Evolutionary conservation across 495 filamentous ascomycete genomes (phyloP).

Genomic region (Penicillium fimorum): DNA sequence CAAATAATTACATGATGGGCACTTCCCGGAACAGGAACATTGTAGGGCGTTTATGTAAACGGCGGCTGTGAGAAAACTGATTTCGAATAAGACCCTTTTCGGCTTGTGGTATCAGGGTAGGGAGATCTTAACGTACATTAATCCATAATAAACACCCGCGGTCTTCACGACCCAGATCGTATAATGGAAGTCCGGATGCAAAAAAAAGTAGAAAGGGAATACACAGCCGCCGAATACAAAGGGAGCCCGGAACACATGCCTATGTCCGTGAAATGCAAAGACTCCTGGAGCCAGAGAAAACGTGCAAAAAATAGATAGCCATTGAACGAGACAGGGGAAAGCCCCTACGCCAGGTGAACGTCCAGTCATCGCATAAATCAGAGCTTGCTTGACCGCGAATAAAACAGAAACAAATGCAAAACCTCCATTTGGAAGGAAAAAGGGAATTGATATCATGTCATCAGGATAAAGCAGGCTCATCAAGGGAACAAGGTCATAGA

Average conservation of each 20-base stretch:
- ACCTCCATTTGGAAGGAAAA: slow-evolving; percentile 28
- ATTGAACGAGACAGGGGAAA: slow-evolving; percentile 14
- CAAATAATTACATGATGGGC: slow-evolving; percentile 41
- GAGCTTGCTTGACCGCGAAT: slow-evolving; percentile 32
- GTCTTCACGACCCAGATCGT: slow-evolving; percentile 47
- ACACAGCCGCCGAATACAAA: slow-evolving; percentile 34
- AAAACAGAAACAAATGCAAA: slow-evolving; percentile 31
- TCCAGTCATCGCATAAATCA: slow-evolving; percentile 32
- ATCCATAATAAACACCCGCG: slow-evolving; percentile 61
- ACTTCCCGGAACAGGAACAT: slow-evolving; percentile 31
- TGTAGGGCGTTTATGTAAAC: slow-evolving; percentile 44
- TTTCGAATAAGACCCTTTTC: slow-evolving; percentile 53
- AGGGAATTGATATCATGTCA: slow-evolving; percentile 39
- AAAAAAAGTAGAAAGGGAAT: slow-evolving; percentile 29
- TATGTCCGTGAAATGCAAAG: slow-evolving; percentile 37
- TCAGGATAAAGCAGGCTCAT: slow-evolving; percentile 24
- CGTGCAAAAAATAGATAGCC: slow-evolving; percentile 21
- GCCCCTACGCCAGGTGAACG: slow-evolving; percentile 38
- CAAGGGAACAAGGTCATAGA: slow-evolving; percentile 21
- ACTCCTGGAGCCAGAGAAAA: slow-evolving; percentile 31
- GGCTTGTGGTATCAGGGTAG: slow-evolving; percentile 49
- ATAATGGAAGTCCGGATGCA: slow-evolving; percentile 40
- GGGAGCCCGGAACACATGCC: slow-evolving; percentile 29
- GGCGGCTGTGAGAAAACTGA: slow-evolving; percentile 52
- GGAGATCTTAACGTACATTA: slow-evolving; percentile 78